Conservation (phyloP, 2,329 filamentous ascomycete genomes). For the Helotiales sp. region DNA sequence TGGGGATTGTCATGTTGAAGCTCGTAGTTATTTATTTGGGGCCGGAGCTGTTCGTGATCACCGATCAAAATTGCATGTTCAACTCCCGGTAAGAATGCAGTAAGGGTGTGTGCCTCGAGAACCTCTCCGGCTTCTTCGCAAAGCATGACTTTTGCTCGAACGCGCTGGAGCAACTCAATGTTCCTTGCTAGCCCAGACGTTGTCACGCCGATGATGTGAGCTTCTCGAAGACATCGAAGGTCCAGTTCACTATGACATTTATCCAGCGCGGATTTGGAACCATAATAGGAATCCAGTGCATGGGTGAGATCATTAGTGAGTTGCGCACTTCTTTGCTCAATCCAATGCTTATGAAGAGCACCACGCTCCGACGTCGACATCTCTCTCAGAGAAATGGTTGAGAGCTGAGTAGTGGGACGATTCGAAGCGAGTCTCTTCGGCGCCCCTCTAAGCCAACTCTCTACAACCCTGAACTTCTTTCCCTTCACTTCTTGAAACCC, state of each 20-base stretch:
- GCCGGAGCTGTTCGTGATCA: slow-evolving; percentile 44
- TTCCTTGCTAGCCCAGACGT: slow-evolving; percentile 50
- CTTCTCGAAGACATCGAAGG: slow-evolving; percentile 23
- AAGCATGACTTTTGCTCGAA: slow-evolving; percentile 40
- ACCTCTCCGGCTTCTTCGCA: slow-evolving; percentile 47
- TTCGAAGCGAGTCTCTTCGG: too few relatives aligned
- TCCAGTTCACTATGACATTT: background rate
- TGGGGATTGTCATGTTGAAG: slow-evolving; percentile 18
- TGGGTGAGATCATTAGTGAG: too few relatives aligned
- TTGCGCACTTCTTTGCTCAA: too few relatives aligned
- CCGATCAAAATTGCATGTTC: slow-evolving; percentile 44
- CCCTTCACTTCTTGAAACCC: too few relatives aligned
- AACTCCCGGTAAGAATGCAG: slow-evolving; percentile 38
- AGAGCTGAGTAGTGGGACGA: too few relatives aligned
- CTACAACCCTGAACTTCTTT: too few relatives aligned
- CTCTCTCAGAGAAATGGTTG: too few relatives aligned
- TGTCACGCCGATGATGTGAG: slow-evolving; percentile 53
- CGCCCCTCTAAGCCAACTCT: too few relatives aligned
- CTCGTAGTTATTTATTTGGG: slow-evolving; percentile 28
- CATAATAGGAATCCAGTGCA: too few relatives aligned
- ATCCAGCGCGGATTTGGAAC: too few relatives aligned
- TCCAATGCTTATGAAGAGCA: too few relatives aligned
- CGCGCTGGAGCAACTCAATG: slow-evolving; percentile 43
- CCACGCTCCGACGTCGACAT: too few relatives aligned
- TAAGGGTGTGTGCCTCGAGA: slow-evolving; percentile 41